Evolutionary conservation across 176 grass and related monocot species (phyloP), one percentile per base, ranked within the genome.

Genomic region (Avena atlantica): DNA sequence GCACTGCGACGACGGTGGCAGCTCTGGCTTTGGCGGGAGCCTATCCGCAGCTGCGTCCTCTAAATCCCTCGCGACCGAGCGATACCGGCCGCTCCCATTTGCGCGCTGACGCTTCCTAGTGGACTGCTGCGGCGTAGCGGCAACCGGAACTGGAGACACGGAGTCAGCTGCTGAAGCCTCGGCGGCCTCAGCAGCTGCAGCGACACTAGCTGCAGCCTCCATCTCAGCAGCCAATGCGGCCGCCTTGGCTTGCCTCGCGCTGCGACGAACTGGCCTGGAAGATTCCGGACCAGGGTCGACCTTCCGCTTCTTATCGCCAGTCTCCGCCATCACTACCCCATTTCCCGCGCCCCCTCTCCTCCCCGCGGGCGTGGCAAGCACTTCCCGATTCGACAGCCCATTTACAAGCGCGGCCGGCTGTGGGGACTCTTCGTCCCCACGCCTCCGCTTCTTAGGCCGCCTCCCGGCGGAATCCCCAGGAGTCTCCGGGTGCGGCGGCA

Each of bases 231-330:
- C 88, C 12, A 82, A 47, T 17, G 55, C 65, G 0, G 90, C 83
- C 9, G 90, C 92, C 91, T 86, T 92, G 0, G 92, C 94, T 74
- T 95, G 88, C 29, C 97, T 83, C 14, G 94, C 90, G 78, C 97
- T 99, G 60, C 97, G 87, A 23, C 97, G 90, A 74, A 94, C 17
- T 17, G 85, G 87, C 42, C 81, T 93, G 4, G 79, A 70, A 0
- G 90, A 89, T 36, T 81, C 70, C 3, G 64, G 64, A 9, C 27
- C 89, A 0, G 74, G 86, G 19, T 17, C 66, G n/a, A 37, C 50
- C 85, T 24, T 88, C 53, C 76, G 42, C 76, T 65, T 85, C 56
- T 86, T 89, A 82, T 83, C 85, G 20, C 8, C 74, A 52, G 44
- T 74, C 27, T 37, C 75, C 65, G 45, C 31, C 85, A 15, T 70